These are phyloP conservation scores for Dalechampia spathulata DNA, from an alignment of 441 rosid genomes.

Conservation along the genomic window DNA sequence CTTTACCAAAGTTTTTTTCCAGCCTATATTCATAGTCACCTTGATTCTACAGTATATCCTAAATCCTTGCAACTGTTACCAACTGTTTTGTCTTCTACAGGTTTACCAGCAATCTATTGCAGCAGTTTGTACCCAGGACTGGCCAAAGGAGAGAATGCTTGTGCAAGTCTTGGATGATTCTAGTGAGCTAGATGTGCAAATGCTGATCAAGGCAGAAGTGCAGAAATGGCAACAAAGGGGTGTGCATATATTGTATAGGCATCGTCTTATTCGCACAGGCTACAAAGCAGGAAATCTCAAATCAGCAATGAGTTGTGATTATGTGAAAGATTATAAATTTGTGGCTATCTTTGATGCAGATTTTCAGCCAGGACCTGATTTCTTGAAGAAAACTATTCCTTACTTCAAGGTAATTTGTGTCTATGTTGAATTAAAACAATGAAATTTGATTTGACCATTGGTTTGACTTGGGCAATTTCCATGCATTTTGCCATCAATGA, in stretches of 20 bases:
- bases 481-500: background rate
- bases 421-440: background rate
- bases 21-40: too few relatives aligned
- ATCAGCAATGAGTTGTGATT: slow-evolving; percentile 87
- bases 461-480: background rate
- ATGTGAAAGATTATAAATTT: slow-evolving; percentile 79
- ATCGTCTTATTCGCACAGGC: slow-evolving; percentile 87
- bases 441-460: background rate
- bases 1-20: background rate
- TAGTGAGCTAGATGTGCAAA: slow-evolving; percentile 68
- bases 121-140: slow-evolving; percentile 74
- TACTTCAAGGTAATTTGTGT: slow-evolving; percentile 55
- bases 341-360: slow-evolving; percentile 93
- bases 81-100: slow-evolving; percentile 26
- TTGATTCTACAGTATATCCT: background rate
- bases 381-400: slow-evolving; percentile 79
- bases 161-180: slow-evolving; percentile 90
- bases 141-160: slow-evolving; percentile 94
- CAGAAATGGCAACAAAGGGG: slow-evolving; percentile 95
- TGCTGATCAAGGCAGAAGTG: slow-evolving; percentile 78
- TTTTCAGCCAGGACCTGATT: slow-evolving; percentile 86
- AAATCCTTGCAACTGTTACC: background rate
- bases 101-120: slow-evolving; percentile 87
- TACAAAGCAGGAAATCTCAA: slow-evolving; percentile 95
- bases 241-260: slow-evolving; percentile 66